A percentile compares a stretch with the other conserved stretches of the same genome.
Conservation (phyloP, 176 grass and related monocot genomes). For the Raddia guianensis region DNA sequence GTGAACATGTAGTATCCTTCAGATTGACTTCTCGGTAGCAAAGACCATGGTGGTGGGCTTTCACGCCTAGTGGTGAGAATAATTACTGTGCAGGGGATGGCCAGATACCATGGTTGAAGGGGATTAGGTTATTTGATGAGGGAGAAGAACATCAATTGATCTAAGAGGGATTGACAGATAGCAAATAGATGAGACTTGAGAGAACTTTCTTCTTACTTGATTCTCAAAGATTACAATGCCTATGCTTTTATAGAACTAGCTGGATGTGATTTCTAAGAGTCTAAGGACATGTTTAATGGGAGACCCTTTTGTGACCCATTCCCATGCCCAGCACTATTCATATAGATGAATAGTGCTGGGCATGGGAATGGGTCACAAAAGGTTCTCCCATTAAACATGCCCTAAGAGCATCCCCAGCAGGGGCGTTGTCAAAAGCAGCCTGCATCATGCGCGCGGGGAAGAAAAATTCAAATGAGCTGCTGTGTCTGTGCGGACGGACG, state of each 20-base stretch:
- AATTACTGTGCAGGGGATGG: not conserved
- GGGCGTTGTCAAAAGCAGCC: too few species aligned
- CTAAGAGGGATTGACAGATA: not conserved
- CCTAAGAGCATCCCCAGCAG: too few species aligned
- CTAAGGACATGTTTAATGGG: too few species aligned
- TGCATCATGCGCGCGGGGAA: too few species aligned
- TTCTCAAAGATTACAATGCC: not conserved
- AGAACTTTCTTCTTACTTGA: not conserved
- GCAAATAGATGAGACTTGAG: not conserved
- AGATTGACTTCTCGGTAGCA: not conserved
- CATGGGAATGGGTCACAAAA: too few species aligned
- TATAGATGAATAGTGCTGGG: too few species aligned
- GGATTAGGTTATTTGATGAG: not conserved
- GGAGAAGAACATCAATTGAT: not conserved
- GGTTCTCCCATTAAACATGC: too few species aligned
- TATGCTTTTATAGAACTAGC: conserved; percentile 1
- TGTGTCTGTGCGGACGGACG: too few species aligned
- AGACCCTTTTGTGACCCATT: too few species aligned
- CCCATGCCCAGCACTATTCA: too few species aligned
- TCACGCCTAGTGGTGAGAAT: not conserved
- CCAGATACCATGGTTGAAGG: not conserved
- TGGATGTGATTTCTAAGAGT: not conserved
- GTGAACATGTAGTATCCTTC: not conserved
- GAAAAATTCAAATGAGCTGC: too few species aligned
- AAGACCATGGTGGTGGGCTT: not conserved